Evolutionary conservation across 129 eudicot species (phyloP), one percentile per base, ranked within the genome.

Genomic region (Rutidosis leptorrhynchoides): DNA sequence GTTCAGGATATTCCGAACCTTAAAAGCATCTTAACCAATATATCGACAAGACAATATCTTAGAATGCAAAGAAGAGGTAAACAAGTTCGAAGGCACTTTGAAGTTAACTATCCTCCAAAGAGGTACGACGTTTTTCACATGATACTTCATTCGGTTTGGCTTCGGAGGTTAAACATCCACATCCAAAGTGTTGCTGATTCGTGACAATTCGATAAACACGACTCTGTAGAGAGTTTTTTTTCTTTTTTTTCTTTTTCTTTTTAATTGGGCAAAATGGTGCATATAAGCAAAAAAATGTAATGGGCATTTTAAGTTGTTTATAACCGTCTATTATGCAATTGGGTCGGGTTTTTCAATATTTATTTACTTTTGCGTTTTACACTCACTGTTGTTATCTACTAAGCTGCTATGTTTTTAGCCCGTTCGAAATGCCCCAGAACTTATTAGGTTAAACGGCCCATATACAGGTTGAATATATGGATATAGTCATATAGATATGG

Each of bases 101-200:
- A 71, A 69, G 78, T 90, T 0, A 79, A 90, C 51, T 64, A 28
- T 24, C 95, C 97, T 48, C 88, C 97, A 4, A 78, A 80, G 77
- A 69, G 83, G 48, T 90, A 59, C 17, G 97, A 90, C 57, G 95
- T 90, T 3, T 86, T 86, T 52, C 90, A 86, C 53, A 90, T 90
- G 97, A 84, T 90, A 17, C 56, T 90, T 22, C 95, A 90, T 68
- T 90, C 97, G 16, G 84, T 90, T 52, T 90, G 97, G 97, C 90
- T 90, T 35, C 74, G 97, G 14, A 75, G 97, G 58, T 73, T 90
- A 19, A 86, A 90, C 59, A 61, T 83, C 43, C 73, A 65, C 37
- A 61, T 80, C 52, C 79, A 67, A 49, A 65, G 69, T 32, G 74
- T 75, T 37, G 74, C 69, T 51, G 79, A 75, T 60, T 75, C 79